A percentile compares a stretch with the other conserved stretches of the same genome.
These are phyloP conservation scores for Ajuga reptans DNA, from an alignment of 305 asterid species.

Conservation along the genomic window DNA sequence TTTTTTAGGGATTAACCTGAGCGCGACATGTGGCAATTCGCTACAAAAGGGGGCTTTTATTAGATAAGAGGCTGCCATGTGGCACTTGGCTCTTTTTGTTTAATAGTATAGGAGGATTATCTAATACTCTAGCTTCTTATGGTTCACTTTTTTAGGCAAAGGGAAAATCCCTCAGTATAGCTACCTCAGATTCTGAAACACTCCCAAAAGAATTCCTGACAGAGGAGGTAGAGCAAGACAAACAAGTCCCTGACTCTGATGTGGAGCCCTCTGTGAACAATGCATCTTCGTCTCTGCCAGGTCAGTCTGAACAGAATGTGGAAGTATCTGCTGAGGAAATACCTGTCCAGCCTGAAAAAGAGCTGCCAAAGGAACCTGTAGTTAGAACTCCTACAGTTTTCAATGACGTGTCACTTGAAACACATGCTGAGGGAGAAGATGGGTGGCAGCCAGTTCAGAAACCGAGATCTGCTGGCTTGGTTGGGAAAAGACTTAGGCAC, in stretches of 20 bases:
- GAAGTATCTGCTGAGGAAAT: conserved; percentile 33
- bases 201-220: conserved; percentile 33
- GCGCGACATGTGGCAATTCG: too few relatives aligned
- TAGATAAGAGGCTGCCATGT: too few relatives aligned
- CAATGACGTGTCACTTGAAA: conserved; percentile 44
- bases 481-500: conserved; percentile 69
- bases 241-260: conserved; percentile 37
- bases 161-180: conserved; percentile 47
- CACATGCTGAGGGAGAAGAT: conserved; percentile 76
- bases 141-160: conserved; percentile 48
- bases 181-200: conserved; percentile 45
- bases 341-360: conserved; percentile 35
- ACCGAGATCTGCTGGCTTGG: conserved; percentile 72
- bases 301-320: conserved; percentile 35
- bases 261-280: conserved; percentile 29
- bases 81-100: too few relatives aligned
- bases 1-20: too few relatives aligned
- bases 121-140: conserved; percentile 10
- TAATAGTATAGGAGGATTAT: too few relatives aligned
- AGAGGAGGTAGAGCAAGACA: conserved; percentile 46
- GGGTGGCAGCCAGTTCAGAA: conserved; percentile 97
- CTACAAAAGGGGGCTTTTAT: too few relatives aligned
- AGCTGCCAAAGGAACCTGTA: conserved; percentile 34
- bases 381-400: conserved; percentile 26
- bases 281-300: conserved; percentile 30